Percentiles rank a stretch among this genome's conserved stretches.
Evolutionary conservation across 2,329 filamentous ascomycete genomes (phyloP).

Genomic region (Sporothrix globosa): DNA sequence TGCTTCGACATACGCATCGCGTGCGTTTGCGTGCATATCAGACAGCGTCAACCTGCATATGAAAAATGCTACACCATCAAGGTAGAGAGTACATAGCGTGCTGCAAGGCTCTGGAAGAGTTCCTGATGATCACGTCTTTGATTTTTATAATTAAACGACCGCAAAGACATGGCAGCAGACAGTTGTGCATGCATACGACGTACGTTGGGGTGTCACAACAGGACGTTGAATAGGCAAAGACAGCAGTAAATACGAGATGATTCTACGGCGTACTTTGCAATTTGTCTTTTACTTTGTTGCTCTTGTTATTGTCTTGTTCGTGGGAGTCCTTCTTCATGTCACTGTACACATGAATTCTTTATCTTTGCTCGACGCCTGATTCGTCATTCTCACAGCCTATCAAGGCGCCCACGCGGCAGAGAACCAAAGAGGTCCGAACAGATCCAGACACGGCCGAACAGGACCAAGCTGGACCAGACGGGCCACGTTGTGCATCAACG

Average conservation of each 20-base stretch:
- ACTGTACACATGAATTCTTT: neutral
- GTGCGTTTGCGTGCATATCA: conserved; percentile 3
- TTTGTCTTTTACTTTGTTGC: neutral
- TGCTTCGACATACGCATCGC: neutral
- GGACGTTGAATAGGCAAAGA: neutral
- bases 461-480: neutral
- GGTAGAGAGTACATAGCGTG: neutral
- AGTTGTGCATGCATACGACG: neutral
- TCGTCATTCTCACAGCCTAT: conserved; percentile 5
- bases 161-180: neutral
- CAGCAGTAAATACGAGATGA: neutral
- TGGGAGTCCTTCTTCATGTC: neutral
- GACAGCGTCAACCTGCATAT: neutral
- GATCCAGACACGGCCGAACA: neutral
- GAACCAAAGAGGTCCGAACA: neutral
- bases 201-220: neutral
- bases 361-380: neutral
- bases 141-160: no score
- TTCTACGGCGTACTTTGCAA: neutral
- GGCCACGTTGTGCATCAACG: conserved; percentile 10
- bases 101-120: neutral
- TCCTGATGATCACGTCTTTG: neutral
- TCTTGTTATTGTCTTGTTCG: neutral
- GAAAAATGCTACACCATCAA: neutral
- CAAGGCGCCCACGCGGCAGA: conserved; percentile 6